These are phyloP conservation scores for Moniliophthora roreri DNA, from an alignment of 1,284 basidiomycete species.

Conservation along the genomic window DNA sequence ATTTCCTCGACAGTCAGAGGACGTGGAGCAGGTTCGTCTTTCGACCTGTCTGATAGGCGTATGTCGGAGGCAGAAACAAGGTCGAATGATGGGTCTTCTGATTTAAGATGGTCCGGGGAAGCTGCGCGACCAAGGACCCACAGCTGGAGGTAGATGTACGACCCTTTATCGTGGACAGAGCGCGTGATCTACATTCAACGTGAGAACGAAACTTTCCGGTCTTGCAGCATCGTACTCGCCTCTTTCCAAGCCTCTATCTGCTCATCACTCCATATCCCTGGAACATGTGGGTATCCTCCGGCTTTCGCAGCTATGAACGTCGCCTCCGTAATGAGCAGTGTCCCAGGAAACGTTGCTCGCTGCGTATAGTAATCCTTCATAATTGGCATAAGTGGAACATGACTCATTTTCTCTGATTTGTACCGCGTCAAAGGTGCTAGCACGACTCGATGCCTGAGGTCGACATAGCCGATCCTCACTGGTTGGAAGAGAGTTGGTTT, in stretches of 20 bases:
- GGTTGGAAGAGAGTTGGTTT: conserved; percentile 38
- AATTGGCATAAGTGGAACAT: conserved; percentile 22
- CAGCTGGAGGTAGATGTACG: conserved; percentile 25
- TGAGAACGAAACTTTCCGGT: too few species aligned
- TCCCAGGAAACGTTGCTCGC: conserved; percentile 37
- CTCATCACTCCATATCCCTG: conserved; percentile 38
- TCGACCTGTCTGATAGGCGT: conserved; percentile 24
- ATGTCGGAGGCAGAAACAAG: conserved; percentile 40
- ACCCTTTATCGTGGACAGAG: conserved; percentile 26
- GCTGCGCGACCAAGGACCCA: conserved; percentile 24
- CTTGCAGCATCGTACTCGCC: conserved; percentile 30
- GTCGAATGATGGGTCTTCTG: conserved; percentile 18
- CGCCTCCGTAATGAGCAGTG: conserved; percentile 45
- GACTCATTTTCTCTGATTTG: conserved; percentile 6
- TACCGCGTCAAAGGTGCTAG: conserved; percentile 45
- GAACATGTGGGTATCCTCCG: conserved; percentile 33
- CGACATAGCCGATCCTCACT: conserved; percentile 36
- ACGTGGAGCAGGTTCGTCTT: conserved; percentile 25
- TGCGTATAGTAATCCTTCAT: conserved; percentile 43
- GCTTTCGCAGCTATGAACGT: conserved; percentile 36
- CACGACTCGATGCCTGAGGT: conserved; percentile 44
- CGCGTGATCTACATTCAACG: neutral
- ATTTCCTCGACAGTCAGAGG: conserved; percentile 38
- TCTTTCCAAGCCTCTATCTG: conserved; percentile 45
- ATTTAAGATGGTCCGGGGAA: conserved; percentile 9